Base-by-base conservation (phyloP, 83 land plant genomes). In the Picea abies region DNA sequence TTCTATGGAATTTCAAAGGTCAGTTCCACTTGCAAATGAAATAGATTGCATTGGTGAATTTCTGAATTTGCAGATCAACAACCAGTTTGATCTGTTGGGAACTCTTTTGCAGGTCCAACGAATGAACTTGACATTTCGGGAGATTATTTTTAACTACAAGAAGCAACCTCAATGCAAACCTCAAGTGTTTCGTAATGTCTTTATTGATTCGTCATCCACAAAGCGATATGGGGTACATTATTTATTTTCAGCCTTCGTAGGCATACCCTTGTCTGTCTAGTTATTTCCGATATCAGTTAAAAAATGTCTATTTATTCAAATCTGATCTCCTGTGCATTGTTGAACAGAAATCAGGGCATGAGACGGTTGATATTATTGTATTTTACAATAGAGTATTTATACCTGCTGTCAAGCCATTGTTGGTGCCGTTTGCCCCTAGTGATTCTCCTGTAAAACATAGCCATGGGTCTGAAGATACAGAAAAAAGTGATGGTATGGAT, bases 1-100 rank as follows among this genome's bases (percentile, higher is more conserved):
- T 86, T 94, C 26, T 97, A 96, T 91, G 98, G 96, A 76, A 94
- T 97, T 79, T 92, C 93, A 76, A 97, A 97, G 96, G 99, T 97
- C 23, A 81, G 86, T 80, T 63, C 4, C 25, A 78, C 47, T 29
- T 76, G 32, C 63, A 64, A 58, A 14, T 70, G 32, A 39, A 81
- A 41, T 63, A 23, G 17, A 23, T 29, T 16, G 0, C 67, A 60
- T 37, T 60, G 19, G 16, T 65, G 19, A 56, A 76, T 15, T 32
- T 80, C 66, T 56, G 23, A 60, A 32, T 60, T 39, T 69, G 63
- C 52, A 41, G 10, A 14, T 83, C 80, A 60, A 79, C 68, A n/a
- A n/a, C 68, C 37, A 22, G 67, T 16, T 72, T 26, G 2, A 60
- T 25, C 11, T 19, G 16, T 66, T 76, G 60, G 12, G 58, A 52